Evolutionary conservation across 306 rosid genomes (phyloP).

Genomic region (Rosa rugosa): DNA sequence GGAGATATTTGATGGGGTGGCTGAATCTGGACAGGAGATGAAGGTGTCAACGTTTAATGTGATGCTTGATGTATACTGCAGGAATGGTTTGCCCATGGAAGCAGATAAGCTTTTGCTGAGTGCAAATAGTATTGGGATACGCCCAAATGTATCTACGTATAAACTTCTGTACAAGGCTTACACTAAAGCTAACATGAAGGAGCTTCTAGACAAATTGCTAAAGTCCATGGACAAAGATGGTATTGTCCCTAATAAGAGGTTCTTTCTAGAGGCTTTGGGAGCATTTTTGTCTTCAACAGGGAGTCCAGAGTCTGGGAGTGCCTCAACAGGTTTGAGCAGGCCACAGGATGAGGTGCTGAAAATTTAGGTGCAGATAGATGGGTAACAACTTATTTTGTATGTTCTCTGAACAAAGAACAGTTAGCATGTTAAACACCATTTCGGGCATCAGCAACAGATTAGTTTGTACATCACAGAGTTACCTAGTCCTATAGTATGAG

Average conservation of each 20-base stretch:
- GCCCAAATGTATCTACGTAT: constrained; percentile 69
- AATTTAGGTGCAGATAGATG: constrained; percentile 27
- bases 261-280: constrained; percentile 84
- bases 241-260: constrained; percentile 79
- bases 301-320: constrained; percentile 36
- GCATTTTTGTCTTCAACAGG: constrained; percentile 56
- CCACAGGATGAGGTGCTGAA: constrained; percentile 20
- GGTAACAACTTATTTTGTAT: constrained; percentile 24
- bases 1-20: constrained; percentile 66
- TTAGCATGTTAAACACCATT: neutral
- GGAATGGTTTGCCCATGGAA: constrained; percentile 79
- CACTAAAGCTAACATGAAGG: constrained; percentile 77
- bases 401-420: constrained; percentile 1
- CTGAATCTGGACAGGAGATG: constrained; percentile 52
- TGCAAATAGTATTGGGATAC: constrained; percentile 43
- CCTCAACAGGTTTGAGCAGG: constrained; percentile 34
- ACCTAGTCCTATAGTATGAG: neutral
- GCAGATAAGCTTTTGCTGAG: constrained; percentile 63
- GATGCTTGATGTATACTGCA: constrained; percentile 91
- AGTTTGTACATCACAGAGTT: neutral
- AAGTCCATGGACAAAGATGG: constrained; percentile 84
- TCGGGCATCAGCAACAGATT: neutral
- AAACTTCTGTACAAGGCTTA: constrained; percentile 90
- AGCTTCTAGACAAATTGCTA: constrained; percentile 65
- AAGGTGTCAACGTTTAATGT: constrained; percentile 81